Conservation (phyloP, 164 flowering plant species). For the Dillenia turbinata region DNA sequence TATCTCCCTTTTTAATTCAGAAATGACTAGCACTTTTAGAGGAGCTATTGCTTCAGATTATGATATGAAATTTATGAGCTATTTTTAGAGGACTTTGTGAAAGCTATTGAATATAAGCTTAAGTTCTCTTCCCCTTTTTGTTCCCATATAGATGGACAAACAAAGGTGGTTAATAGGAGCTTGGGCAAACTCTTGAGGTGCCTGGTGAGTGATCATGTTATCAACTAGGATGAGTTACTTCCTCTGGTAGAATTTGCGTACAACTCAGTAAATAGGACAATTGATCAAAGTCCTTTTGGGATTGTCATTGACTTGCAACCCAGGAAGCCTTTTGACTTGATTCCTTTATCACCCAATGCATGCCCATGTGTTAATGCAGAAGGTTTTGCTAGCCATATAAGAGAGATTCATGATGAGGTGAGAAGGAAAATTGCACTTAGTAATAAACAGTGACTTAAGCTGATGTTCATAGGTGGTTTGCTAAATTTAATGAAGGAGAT, state of each 20-base stretch:
- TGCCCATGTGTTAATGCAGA: background rate
- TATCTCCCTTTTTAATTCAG: too few species aligned
- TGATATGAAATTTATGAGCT: too few species aligned
- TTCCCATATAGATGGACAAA: background rate
- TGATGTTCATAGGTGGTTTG: too few species aligned
- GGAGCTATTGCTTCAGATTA: too few species aligned
- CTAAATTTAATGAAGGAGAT: too few species aligned
- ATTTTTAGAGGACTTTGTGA: background rate
- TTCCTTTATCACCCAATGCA: background rate
- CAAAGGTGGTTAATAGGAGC: background rate
- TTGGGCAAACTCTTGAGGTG: background rate
- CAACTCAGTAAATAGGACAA: slow-evolving; percentile 1
- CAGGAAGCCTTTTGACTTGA: background rate
- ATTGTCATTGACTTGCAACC: background rate
- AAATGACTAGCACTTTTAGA: too few species aligned
- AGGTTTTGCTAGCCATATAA: background rate
- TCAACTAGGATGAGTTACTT: slow-evolving; percentile 1
- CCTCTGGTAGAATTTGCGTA: slow-evolving; percentile 3
- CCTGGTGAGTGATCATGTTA: background rate
- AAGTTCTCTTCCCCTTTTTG: background rate
- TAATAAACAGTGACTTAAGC: too few species aligned
- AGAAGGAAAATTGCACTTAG: too few species aligned
- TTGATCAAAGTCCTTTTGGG: background rate
- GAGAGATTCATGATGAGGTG: too few species aligned
- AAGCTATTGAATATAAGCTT: background rate